Conservation (phyloP, 352 stramenopile genomes). For the Pythium coloratum region DNA sequence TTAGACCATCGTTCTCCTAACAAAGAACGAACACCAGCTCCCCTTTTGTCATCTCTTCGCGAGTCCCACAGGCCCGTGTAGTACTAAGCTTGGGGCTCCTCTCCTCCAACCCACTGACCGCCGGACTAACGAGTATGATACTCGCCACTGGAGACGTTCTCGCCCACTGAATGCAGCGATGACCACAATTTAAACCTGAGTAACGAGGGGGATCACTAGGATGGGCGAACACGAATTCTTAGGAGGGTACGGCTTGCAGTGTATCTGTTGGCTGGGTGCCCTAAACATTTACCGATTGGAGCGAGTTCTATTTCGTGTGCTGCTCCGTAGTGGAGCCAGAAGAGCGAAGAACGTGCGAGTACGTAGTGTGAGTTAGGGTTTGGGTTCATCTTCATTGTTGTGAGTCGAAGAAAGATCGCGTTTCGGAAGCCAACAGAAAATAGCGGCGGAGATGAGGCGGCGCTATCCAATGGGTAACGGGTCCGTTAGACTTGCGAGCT, state of each 20-base stretch:
- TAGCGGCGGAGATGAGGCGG: not conserved
- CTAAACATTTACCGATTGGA: not conserved
- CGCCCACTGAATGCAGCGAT: too few species aligned
- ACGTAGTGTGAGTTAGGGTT: not conserved
- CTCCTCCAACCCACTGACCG: too few species aligned
- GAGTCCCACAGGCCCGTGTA: too few species aligned
- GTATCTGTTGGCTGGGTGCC: too few species aligned
- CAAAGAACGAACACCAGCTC: too few species aligned
- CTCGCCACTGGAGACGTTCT: too few species aligned
- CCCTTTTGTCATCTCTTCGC: too few species aligned
- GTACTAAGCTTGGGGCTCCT: too few species aligned
- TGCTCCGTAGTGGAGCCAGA: not conserved
- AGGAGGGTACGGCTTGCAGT: not conserved
- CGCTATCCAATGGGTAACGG: not conserved
- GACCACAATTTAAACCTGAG: too few species aligned
- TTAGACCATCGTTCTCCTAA: too few species aligned
- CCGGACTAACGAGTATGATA: too few species aligned
- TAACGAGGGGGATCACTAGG: not conserved
- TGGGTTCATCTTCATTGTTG: not conserved
- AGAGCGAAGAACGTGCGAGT: too few species aligned
- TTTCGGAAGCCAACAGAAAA: slow-evolving; percentile 4
- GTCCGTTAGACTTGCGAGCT: not conserved
- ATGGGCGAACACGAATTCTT: not conserved
- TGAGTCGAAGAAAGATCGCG: not conserved
- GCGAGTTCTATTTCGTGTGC: not conserved